Evolutionary conservation across 371 early-diverging fungal species (phyloP), one percentile per base, ranked within the genome.

Genomic region (Paramicrosporidium saccamoebae): DNA sequence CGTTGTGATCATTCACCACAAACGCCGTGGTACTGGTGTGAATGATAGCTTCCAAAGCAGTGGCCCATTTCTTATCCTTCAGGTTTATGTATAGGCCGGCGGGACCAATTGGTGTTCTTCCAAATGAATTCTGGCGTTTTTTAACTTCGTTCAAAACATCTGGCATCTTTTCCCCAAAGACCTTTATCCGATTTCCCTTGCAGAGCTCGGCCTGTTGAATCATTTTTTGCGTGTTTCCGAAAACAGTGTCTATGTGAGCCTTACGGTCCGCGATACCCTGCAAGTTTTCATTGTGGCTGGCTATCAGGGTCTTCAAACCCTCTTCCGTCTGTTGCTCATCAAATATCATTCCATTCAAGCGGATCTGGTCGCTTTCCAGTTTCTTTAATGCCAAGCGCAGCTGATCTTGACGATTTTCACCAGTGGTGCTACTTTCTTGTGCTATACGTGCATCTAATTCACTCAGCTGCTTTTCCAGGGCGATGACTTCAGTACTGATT

Each of bases 41-140:
- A 8, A 86, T 39, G 1, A 63, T 38, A 1, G 58, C 41, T 31
- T 84, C 82, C 14, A 82, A 36, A 1, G 55, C 45, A 2, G 46
- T 35, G 0, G 54, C 41, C 50, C 55, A 84, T 24, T 55, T 37
- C 3, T 48, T 48, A 10, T 60, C 27, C 21, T 41, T 45, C n/a
- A 82, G 35, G 26, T 55, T 56, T 13, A 78, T 32, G 23, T 48
- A 58, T 12, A 44, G 32, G 9, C 84, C 90, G 11, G 82, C 28
- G 0, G 88, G 88, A 0, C 90, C 90, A 4, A 81, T 32, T 2
- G 88, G 88, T 10, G 36, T 33, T 13, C 33, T 36, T 5, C 51
- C 48, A 28, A 43, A 50, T 32, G 75, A 56, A 1, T 33, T 36
- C 10, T 11, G 29, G 13, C 58, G 51, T 6, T 25, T 27, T 5